Conservation (phyloP, 441 rosid species). For the Populus tomentosa region DNA sequence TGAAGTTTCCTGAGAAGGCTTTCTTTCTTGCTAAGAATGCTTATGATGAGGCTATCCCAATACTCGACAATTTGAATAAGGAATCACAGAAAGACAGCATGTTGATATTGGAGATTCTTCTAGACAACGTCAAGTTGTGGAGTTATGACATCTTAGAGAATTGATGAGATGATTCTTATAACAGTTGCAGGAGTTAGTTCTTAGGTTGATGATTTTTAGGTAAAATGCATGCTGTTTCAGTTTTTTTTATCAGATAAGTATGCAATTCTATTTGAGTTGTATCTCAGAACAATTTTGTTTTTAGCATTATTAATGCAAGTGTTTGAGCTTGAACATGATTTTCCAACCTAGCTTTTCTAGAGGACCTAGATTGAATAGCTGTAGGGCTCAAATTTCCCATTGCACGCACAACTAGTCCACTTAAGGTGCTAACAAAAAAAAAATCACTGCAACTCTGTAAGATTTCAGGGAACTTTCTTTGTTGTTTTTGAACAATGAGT, state of each 20-base stretch:
- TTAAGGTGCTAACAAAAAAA: too few relatives aligned
- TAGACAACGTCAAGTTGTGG: neutral
- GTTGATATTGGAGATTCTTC: neutral
- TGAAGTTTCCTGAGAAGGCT: neutral
- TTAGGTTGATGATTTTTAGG: too few relatives aligned
- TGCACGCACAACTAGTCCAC: too few relatives aligned
- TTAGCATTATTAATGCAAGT: too few relatives aligned
- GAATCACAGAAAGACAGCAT: neutral
- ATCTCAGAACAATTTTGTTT: neutral
- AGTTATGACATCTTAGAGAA: neutral
- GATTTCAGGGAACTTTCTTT: neutral
- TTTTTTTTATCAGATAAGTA: too few relatives aligned
- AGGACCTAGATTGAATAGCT: neutral
- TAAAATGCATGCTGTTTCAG: too few relatives aligned
- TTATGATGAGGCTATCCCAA: neutral
- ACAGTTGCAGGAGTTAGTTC: neutral
- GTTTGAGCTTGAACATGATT: neutral
- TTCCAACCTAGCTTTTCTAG: neutral
- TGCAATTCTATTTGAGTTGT: neutral
- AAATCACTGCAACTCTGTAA: neutral
- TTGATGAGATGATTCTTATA: neutral
- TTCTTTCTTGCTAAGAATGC: neutral
- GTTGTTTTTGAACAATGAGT: too few relatives aligned
- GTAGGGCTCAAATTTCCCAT: neutral
- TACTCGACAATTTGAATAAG: neutral